Evolutionary conservation across 768 basidiomycete genomes (phyloP).

Genomic region (Ramaria rubella): DNA sequence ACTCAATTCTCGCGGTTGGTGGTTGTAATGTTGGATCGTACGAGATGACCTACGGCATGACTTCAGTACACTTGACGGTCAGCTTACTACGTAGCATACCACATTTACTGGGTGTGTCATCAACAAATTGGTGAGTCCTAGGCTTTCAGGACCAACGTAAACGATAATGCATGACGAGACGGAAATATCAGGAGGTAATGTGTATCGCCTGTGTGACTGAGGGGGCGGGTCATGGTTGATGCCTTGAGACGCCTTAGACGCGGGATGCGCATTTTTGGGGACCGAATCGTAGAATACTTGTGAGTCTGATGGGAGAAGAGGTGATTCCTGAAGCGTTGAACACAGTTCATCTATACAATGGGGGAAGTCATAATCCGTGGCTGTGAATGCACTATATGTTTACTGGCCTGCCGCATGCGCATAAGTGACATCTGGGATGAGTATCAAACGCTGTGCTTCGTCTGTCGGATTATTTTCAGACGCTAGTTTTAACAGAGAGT

Average conservation of each 20-base stretch:
- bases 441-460: constrained; percentile 30
- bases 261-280: background rate
- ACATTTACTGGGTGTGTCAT: constrained; percentile 68
- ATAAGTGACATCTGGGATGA: constrained; percentile 77
- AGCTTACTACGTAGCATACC: no score
- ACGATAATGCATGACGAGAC: constrained; percentile 33
- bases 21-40: constrained; percentile 55
- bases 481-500: constrained; percentile 30
- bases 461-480: background rate
- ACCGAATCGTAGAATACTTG: background rate
- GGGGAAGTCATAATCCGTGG: background rate
- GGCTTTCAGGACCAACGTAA: constrained; percentile 74
- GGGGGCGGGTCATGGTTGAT: background rate
- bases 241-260: background rate
- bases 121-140: constrained; percentile 76
- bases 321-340: constrained; percentile 13
- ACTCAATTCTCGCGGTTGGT: constrained; percentile 44
- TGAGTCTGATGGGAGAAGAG: background rate
- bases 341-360: constrained; percentile 3
- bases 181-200: background rate
- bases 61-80: no score
- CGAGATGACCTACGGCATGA: constrained; percentile 53
- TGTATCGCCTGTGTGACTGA: constrained; percentile 4
- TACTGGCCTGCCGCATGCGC: constrained; percentile 55
- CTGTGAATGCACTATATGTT: background rate